These are phyloP conservation scores for Vitis vinifera DNA, from an alignment of 164 flowering plant genomes.

Conservation along the genomic window DNA sequence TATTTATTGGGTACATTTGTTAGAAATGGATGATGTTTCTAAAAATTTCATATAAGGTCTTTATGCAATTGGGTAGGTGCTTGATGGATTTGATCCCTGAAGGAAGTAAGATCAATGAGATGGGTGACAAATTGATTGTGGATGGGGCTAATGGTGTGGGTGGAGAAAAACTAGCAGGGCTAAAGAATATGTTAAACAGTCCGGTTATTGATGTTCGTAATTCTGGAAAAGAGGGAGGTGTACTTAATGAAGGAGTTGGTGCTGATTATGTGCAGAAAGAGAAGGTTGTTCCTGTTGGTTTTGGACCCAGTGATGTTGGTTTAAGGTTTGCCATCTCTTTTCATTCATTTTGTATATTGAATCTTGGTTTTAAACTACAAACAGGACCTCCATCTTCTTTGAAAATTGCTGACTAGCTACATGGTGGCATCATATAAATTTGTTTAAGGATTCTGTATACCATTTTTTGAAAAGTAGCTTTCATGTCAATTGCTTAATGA, in stretches of 20 bases:
- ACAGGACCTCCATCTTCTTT: neutral
- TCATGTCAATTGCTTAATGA: neutral
- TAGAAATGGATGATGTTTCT: neutral
- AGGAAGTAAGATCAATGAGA: conserved; percentile 11
- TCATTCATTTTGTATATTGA: neutral
- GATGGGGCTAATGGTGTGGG: conserved; percentile 99
- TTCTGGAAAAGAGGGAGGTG: conserved; percentile 67
- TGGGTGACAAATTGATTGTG: conserved; percentile 50
- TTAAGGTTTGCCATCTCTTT: conserved; percentile 56
- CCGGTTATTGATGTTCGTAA: conserved; percentile 70
- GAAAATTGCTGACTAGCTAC: neutral
- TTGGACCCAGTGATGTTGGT: conserved; percentile 66
- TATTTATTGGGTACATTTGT: neutral
- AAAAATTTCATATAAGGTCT: neutral
- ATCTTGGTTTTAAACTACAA: neutral
- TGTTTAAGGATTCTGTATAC: neutral
- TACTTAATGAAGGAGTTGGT: conserved; percentile 91
- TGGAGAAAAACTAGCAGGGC: conserved; percentile 63
- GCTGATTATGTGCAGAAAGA: conserved; percentile 98
- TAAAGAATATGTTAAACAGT: conserved; percentile 42
- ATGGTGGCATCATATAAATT: neutral
- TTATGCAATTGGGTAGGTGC: conserved; percentile 43
- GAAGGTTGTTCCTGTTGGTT: conserved; percentile 70
- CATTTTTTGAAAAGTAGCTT: neutral
- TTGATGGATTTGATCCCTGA: conserved; percentile 67